A percentile compares a stretch with the other conserved stretches of the same genome.
Conservation (phyloP, 805 yeast species). For the Saccharomyces paradoxus region DNA sequence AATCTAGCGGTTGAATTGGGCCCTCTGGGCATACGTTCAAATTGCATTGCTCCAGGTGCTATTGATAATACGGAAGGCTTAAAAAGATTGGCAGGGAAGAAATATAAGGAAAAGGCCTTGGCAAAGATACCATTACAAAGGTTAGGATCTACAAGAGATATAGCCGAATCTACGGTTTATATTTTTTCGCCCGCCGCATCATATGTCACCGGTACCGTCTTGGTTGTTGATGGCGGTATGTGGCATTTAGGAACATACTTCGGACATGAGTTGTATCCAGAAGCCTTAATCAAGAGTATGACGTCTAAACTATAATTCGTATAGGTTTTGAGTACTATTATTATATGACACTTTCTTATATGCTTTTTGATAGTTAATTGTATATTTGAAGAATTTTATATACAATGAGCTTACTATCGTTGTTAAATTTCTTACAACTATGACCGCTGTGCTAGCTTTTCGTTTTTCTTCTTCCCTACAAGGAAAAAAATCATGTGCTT, state of each 20-base stretch:
- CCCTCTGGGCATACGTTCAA: constrained; percentile 75
- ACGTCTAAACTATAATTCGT: constrained; percentile 32
- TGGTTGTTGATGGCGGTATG: constrained; percentile 82
- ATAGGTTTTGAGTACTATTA: neutral
- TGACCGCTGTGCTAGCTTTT: neutral
- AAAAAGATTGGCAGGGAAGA: constrained; percentile 45
- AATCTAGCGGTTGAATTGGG: constrained; percentile 88
- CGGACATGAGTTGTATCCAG: constrained; percentile 38
- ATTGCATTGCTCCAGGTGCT: constrained; percentile 88
- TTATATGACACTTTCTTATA: neutral
- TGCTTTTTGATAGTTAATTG: neutral
- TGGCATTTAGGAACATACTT: constrained; percentile 66
- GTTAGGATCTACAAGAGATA: constrained; percentile 64
- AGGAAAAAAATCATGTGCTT: neutral
- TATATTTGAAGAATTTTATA: neutral
- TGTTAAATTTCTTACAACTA: neutral
- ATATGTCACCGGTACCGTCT: constrained; percentile 68
- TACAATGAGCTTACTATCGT: constrained; percentile 1
- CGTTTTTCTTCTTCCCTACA: neutral
- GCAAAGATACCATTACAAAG: constrained; percentile 50
- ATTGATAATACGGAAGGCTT: constrained; percentile 84
- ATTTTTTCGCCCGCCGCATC: constrained; percentile 76
- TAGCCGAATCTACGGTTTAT: constrained; percentile 80
- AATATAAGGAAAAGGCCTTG: constrained; percentile 35
- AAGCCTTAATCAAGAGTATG: constrained; percentile 28